Evolutionary conservation across 2,329 filamentous ascomycete genomes (phyloP), one percentile per base, ranked within the genome.

Genomic region (Aspergillus fischeri): DNA sequence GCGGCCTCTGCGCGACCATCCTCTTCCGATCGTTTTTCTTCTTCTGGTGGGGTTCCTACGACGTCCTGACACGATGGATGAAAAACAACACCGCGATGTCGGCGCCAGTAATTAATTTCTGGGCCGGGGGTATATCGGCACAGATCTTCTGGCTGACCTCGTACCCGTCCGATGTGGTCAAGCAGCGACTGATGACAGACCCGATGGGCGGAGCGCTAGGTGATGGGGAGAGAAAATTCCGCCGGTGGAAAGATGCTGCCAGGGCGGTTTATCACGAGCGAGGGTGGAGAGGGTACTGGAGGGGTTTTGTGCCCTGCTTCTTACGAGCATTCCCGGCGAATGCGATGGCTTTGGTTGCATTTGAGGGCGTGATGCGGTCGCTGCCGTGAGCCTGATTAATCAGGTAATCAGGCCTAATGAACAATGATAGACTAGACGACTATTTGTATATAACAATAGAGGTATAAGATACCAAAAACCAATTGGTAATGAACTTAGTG

Each of bases 11-110:
- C 41, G 90, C 94, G 1, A 97, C 94, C 0, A 79, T 97, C 51
- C 75, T 97, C 50, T 97, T 97, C 78, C 85, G 94, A 20, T 86
- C 86, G 14, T 96, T 93, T 78, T 99, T 99, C 81, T 97, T 96
- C 82, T 94, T 88, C 79, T 97, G 92, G 92, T 99, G 94, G 94
- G 87, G 87, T n/a, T 89, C 86, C 59, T 99, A 99, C 78, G 93
- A 97, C 68, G 66, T 96, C 29, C 83, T 97, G 65, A 90, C 90
- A 4, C 81, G 85, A 24, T 77, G 81, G 58, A 78, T 97, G 70
- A 79, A 83, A 54, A 75, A 83, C 20, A 79, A 86, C 66, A 96
- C 92, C 2, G 75, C 66, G 11, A 77, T 97, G 54, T 89, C 89
- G 54, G 85, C 86, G 0, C 91, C 94, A 0, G 87, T 87, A 1